Percentiles rank a stretch among this genome's conserved stretches.
Evolutionary conservation across 1,284 basidiomycete genomes (phyloP).

Genomic region (Cutaneotrichosporon arboriforme): DNA sequence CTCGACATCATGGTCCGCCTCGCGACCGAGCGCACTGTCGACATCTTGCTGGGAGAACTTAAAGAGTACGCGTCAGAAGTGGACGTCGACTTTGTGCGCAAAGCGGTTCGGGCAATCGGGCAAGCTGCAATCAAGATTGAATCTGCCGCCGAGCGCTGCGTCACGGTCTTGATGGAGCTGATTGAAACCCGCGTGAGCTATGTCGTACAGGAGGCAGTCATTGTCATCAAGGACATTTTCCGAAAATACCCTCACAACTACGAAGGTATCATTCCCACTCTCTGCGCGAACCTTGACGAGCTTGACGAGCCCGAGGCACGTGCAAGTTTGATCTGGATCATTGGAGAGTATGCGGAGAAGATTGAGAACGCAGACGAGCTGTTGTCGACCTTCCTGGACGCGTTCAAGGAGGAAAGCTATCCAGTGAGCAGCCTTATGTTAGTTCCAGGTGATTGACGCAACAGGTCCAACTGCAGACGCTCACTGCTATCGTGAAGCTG

Average conservation of each 20-base stretch:
- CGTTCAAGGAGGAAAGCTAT: slow-evolving; percentile 89
- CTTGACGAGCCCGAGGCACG: slow-evolving; percentile 96
- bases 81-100: slow-evolving; percentile 95
- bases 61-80: slow-evolving; percentile 99
- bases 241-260: slow-evolving; percentile 94
- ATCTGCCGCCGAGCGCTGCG: slow-evolving; percentile 80
- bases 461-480: slow-evolving; percentile 88
- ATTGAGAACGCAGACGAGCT: slow-evolving; percentile 96
- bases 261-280: slow-evolving; percentile 84
- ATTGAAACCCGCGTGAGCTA: slow-evolving; percentile 93
- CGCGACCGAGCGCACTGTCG: slow-evolving; percentile 81
- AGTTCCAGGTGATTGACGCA: background rate
- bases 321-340: slow-evolving; percentile 95
- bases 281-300: slow-evolving; percentile 87
- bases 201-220: slow-evolving; percentile 94
- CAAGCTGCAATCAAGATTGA: slow-evolving; percentile 96
- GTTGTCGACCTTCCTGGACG: slow-evolving; percentile 83
- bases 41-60: slow-evolving; percentile 85
- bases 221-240: slow-evolving; percentile 98
- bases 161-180: slow-evolving; percentile 75
- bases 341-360: slow-evolving; percentile 92
- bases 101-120: slow-evolving; percentile 93
- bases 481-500: slow-evolving; percentile 93
- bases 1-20: slow-evolving; percentile 98
- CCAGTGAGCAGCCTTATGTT: slow-evolving; percentile 47